A percentile compares a stretch with the other conserved stretches of the same genome.
These are phyloP conservation scores for Penicillium steckii DNA, from an alignment of 495 filamentous ascomycete species.

Conservation along the genomic window DNA sequence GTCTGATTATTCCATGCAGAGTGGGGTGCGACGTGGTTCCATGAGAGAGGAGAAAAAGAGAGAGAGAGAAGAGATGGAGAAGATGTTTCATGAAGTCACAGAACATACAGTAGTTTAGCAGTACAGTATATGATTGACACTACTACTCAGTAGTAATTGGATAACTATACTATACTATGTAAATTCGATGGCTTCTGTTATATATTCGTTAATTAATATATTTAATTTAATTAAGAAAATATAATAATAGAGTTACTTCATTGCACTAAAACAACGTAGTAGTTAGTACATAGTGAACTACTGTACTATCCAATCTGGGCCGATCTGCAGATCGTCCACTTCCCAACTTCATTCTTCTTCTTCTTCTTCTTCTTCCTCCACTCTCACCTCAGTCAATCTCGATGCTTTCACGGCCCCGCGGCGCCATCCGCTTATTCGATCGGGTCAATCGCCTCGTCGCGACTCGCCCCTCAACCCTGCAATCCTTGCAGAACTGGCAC, in stretches of 20 bases:
- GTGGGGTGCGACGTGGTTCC: neutral
- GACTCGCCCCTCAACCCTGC: neutral
- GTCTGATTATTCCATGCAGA: neutral
- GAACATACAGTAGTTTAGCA: too few relatives aligned
- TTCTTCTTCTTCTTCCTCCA: conserved; percentile 1
- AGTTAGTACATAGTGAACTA: too few relatives aligned
- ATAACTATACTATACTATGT: too few relatives aligned
- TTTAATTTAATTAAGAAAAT: too few relatives aligned
- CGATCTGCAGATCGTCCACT: conserved; percentile 5
- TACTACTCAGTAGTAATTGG: too few relatives aligned
- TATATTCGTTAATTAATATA: too few relatives aligned
- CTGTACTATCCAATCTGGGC: too few relatives aligned
- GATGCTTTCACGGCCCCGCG: conserved; percentile 38
- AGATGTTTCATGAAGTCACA: too few relatives aligned
- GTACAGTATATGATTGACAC: neutral
- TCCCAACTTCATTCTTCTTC: neutral
- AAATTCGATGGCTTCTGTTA: too few relatives aligned
- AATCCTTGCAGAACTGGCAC: neutral
- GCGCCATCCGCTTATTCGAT: conserved; percentile 29
- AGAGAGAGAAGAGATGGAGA: neutral
- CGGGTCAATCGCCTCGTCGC: conserved; percentile 14
- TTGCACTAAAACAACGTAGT: too few relatives aligned
- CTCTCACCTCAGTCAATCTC: neutral
- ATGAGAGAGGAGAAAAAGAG: neutral
- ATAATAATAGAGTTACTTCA: too few relatives aligned